phyloP scores from a whole-genome alignment of 2,329 filamentous ascomycete species.

The Pseudovirgaria hyperparasitica region DNA sequence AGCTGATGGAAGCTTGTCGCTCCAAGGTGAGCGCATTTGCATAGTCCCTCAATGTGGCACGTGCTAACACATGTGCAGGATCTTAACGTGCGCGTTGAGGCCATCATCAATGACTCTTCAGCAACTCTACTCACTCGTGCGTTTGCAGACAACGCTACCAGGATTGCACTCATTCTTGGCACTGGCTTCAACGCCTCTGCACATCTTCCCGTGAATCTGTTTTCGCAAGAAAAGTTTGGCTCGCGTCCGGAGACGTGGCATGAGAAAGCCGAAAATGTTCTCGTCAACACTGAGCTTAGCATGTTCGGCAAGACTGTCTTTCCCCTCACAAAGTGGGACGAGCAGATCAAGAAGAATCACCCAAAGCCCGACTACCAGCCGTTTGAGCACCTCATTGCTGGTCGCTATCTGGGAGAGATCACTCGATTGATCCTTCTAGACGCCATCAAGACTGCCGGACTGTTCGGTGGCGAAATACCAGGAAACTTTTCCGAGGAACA shows the following conservation, averaged over 20 bases:
- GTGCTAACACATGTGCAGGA: constrained; percentile 18
- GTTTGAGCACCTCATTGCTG: constrained; percentile 34
- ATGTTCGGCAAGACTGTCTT: constrained; percentile 51
- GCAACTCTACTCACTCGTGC: constrained; percentile 50
- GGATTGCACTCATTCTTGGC: constrained; percentile 51
- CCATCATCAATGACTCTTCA: constrained; percentile 52
- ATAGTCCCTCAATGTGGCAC: constrained; percentile 2
- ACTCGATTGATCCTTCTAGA: constrained; percentile 48
- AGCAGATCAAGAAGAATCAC: constrained; percentile 30
- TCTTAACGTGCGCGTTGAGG: constrained; percentile 46
- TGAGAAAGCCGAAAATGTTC: constrained; percentile 44
- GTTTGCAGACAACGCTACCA: constrained; percentile 46
- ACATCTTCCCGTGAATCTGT: constrained; percentile 42
- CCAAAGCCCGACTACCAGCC: constrained; percentile 32
- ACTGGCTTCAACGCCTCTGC: constrained; percentile 54
- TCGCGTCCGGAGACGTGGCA: constrained; percentile 41
- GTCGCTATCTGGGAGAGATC: constrained; percentile 45
- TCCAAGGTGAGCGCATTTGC: constrained; percentile 25
- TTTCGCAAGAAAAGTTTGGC: constrained; percentile 44
- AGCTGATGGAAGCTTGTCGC: constrained; percentile 47
- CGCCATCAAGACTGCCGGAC: constrained; percentile 39
- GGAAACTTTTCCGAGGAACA: constrained; percentile 44
- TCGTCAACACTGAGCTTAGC: constrained; percentile 53
- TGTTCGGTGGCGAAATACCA: constrained; percentile 46
- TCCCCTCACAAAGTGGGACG: constrained; percentile 49